Conservation (phyloP, 306 rosid species). For the Comarum palustre region DNA sequence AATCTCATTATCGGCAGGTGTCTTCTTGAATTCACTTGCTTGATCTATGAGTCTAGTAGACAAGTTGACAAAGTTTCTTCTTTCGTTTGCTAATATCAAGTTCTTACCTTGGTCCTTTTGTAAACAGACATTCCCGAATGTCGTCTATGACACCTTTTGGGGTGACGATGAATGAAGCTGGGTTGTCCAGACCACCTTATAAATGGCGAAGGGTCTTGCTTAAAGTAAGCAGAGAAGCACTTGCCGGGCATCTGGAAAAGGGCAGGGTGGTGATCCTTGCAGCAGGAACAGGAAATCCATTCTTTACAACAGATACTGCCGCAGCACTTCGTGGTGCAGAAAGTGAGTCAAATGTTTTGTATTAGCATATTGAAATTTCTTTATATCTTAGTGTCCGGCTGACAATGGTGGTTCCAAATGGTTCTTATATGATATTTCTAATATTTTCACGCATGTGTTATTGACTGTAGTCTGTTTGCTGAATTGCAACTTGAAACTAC, state of each 20-base stretch:
- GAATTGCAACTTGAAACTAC: no score
- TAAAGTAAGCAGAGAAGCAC: no score
- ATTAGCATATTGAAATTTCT: neutral
- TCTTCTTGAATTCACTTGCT: neutral
- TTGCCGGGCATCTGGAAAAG: conserved; percentile 87
- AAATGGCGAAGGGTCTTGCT: no score
- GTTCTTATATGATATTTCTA: neutral
- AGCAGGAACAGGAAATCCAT: conserved; percentile 98
- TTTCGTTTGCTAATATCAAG: conserved; percentile 6
- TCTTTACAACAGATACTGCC: conserved; percentile 93
- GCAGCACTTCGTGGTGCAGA: conserved; percentile 98
- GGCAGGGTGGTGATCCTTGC: conserved; percentile 98
- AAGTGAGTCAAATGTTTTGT: conserved; percentile 47
- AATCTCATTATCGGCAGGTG: neutral
- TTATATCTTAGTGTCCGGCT: neutral
- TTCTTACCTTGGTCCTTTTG: neutral
- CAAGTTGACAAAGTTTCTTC: neutral
- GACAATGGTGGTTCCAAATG: neutral
- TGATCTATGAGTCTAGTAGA: neutral
- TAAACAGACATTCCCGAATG: conserved; percentile 44
- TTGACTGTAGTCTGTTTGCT: no score
- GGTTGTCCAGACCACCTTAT: conserved; percentile 39
- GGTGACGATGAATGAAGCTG: conserved; percentile 52
- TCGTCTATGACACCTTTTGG: conserved; percentile 51
- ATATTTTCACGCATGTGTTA: neutral